Percentiles rank a stretch among this genome's conserved stretches.
Evolutionary conservation across 208 protist genomes (phyloP).

Genomic region (Tetramitus jugosus): DNA sequence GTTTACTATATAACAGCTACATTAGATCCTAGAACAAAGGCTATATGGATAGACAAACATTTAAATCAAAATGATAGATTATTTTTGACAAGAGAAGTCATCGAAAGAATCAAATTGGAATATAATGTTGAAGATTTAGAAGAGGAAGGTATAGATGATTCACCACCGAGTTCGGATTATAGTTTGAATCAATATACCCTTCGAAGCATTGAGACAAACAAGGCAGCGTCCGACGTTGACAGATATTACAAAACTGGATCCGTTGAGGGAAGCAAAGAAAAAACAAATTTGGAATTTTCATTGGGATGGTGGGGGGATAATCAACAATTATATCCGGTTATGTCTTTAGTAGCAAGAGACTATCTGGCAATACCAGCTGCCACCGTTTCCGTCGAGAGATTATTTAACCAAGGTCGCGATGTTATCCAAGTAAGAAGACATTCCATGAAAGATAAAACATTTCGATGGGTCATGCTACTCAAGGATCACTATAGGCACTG

Average conservation of each 20-base stretch:
- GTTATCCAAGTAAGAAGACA: constrained; percentile 3
- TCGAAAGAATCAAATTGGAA: not conserved
- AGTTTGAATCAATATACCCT: not conserved
- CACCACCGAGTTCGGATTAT: not conserved
- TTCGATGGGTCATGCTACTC: not conserved
- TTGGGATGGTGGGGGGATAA: not conserved
- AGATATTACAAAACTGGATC: not conserved
- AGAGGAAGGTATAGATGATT: not conserved
- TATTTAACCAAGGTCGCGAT: not conserved
- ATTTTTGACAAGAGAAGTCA: not conserved
- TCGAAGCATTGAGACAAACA: not conserved
- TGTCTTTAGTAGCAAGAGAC: not conserved
- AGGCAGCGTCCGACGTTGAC: not conserved
- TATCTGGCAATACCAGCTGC: not conserved
- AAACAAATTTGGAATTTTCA: not conserved
- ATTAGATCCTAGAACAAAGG: not conserved
- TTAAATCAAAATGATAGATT: not conserved
- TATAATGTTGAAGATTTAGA: not conserved
- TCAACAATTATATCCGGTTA: not conserved
- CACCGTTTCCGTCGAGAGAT: not conserved
- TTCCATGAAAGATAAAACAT: not conserved
- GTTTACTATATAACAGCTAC: not conserved
- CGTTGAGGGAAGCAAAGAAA: not conserved
- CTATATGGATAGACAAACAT: not conserved
- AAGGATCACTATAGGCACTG: not conserved